Conservation (phyloP, 2,329 filamentous ascomycete species). For the Xylariales sp. region DNA sequence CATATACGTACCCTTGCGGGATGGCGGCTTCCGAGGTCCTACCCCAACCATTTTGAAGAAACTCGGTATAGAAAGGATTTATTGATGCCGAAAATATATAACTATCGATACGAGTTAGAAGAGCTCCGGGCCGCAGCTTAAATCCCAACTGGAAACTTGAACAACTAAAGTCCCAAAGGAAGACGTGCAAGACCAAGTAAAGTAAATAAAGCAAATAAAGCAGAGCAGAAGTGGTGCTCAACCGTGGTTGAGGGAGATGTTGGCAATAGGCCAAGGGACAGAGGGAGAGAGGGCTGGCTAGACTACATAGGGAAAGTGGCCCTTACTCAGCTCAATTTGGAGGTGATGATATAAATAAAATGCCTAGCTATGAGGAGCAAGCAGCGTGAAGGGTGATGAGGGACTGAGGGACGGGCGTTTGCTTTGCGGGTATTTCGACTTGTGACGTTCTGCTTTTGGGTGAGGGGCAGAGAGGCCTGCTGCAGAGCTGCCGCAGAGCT, state of each 20-base stretch:
- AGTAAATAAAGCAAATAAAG: no score
- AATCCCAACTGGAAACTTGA: not conserved
- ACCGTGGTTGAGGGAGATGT: constrained; percentile 15
- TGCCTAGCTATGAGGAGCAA: not conserved
- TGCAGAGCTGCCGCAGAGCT: not conserved
- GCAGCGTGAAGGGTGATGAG: not conserved
- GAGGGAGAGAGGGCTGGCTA: not conserved
- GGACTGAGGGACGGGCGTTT: constrained; percentile 5
- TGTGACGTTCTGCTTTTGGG: constrained; percentile 15
- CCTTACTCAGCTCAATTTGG: constrained; percentile 33
- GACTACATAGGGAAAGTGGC: constrained; percentile 7
- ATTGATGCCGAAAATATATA: constrained; percentile 41
- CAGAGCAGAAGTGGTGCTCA: not conserved
- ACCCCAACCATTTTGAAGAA: constrained; percentile 62
- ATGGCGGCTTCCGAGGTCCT: constrained; percentile 62
- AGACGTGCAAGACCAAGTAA: not conserved
- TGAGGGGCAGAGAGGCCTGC: constrained; percentile 29
- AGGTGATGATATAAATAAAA: not conserved
- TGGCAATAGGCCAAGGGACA: constrained; percentile 3
- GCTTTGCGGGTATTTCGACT: constrained; percentile 29
- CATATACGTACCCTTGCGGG: constrained; percentile 73
- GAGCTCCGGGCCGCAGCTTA: not conserved
- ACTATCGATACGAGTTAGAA: constrained; percentile 13
- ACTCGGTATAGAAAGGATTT: constrained; percentile 25
- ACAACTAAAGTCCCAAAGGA: constrained; percentile 6